Base-by-base conservation (phyloP, 352 stramenopile species). In the Thalassiosira ordinaria region DNA sequence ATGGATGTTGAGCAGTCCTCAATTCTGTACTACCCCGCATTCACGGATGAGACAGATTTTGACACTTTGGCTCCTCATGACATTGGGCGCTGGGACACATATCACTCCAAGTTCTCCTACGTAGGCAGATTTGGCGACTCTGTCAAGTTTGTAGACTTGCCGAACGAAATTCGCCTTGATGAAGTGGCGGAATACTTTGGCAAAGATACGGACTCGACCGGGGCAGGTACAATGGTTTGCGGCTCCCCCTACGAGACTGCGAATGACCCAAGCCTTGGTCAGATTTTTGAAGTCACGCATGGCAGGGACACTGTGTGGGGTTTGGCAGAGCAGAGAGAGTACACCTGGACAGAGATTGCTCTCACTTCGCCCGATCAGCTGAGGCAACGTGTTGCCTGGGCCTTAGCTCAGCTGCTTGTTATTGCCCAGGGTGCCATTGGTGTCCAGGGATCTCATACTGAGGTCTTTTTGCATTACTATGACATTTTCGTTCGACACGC, bases 321-420 rank as follows among this genome's bases (percentile, higher is more conserved):
- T 59, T 39, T 89, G 8, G n/a, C 22, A 31, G 14, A 46, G n/a
- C 73, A 84, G 35, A 74, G 65, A 65, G 68, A 78, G n/a, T 60
- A 64, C 39, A 51, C 41, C 35, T 85, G 71, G 61, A 61, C 29
- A 1, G 22, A 75, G 1, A 27, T 85, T 49, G 63, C 13, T n/a
- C 61, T 84, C n/a, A 56, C 13, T 52, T 66, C 67, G 0, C 41
- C 29, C 11, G 91, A 93, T 78, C 91, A 95, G 64, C 74, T 96
- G 18, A 68, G 92, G 11, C 92, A 96, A 81, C 53, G 87, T 55
- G 74, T 94, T 49, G 91, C 91, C 5, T 96, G 86, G 84, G 89
- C 90, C 1, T 73, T 96, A 1, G 76, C 85, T n/a, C 87, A 92
- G 53, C 63, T 92, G 22, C 69, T 90, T 55, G 80, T 86, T 24